Evolutionary conservation across 1,284 basidiomycete genomes (phyloP), one percentile per base, ranked within the genome.

Genomic region (Ceratorhiza oryzae-sativae): DNA sequence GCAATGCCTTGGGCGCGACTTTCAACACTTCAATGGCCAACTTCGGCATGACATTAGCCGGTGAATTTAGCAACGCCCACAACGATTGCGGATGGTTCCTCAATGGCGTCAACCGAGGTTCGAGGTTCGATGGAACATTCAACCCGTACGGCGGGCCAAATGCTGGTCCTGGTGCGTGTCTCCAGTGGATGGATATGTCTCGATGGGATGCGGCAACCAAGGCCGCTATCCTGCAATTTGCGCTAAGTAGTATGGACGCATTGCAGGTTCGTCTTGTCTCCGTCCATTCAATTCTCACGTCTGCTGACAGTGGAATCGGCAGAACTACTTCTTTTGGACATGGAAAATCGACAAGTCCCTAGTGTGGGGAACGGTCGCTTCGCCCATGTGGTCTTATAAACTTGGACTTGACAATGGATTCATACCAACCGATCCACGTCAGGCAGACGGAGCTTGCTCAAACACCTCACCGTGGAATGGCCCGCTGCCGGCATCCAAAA

Each of bases 271-370:
- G 78, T 76, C 13, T n/a, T 55, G 32, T 46, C 9, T 49, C 51
- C 23, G 13, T 39, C 36, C 36, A 6, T 13, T 13, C 36, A 39
- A 6, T 39, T 39, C 36, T 39, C 36, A 6, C 13, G 36, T 39
- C 6, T 39, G 6, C 6, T 39, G 13, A 39, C 36, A 6, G 8
- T 13, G 2, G 18, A 20, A n/a, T n/a, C 32, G 71, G 3, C 78
- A 93, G 88, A 90, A 97, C 81, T 97, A 87, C 83, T 96, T 96
- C 86, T 97, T 96, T 86, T 97, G 95, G 95, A 96, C 93, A 2
- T 98, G 94, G 95, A 96, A 94, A 81, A 84, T 84, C 71, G 90
- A 88, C 63, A 85, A 90, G 76, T 90, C 90, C 10, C 83, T 84
- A 8, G 79, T 48, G 20, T 74, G 53, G 34, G 71, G 73, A 5